These are phyloP conservation scores for Crucibulum laeve DNA, from an alignment of 768 basidiomycete species.

Conservation along the genomic window DNA sequence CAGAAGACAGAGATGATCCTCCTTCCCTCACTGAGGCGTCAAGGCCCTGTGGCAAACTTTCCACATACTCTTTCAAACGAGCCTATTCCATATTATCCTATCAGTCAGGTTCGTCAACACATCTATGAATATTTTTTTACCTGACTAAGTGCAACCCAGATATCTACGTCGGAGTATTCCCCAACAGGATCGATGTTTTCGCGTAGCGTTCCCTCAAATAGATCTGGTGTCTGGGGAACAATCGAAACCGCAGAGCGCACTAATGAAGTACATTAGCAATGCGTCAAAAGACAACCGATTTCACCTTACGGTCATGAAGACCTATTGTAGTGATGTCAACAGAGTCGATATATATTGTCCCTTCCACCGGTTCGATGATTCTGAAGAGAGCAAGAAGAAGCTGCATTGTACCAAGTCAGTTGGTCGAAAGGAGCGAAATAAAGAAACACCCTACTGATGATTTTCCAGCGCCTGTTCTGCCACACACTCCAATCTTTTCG, in stretches of 20 bases:
- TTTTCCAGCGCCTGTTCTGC: slow-evolving; percentile 79
- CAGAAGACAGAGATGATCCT: slow-evolving; percentile 77
- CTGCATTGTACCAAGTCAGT: slow-evolving; percentile 20
- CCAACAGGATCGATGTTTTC: slow-evolving; percentile 90
- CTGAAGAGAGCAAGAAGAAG: slow-evolving; percentile 71
- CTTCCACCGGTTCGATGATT: slow-evolving; percentile 66
- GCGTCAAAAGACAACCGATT: no score
- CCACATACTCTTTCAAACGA: slow-evolving; percentile 65
- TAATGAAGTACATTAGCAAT: slow-evolving; percentile 16
- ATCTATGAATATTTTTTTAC: slow-evolving; percentile 14
- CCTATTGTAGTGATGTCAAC: slow-evolving; percentile 77
- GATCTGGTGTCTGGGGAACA: slow-evolving; percentile 75
- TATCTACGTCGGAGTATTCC: slow-evolving; percentile 67
- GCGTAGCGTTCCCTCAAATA: slow-evolving; percentile 71
- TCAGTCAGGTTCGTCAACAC: no score
- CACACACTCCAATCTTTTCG: slow-evolving; percentile 90
- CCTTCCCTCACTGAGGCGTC: slow-evolving; percentile 76
- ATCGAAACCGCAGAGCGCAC: slow-evolving; percentile 81
- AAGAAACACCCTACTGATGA: slow-evolving; percentile 49
- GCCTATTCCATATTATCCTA: no score
- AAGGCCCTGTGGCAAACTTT: slow-evolving; percentile 58
- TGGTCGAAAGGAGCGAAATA: background rate
- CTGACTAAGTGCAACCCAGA: slow-evolving; percentile 85
- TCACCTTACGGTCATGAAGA: slow-evolving; percentile 57
- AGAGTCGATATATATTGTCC: slow-evolving; percentile 68